Evolutionary conservation across 495 filamentous ascomycete species (phyloP), one percentile per base, ranked within the genome.

Genomic region (Neurospora sp.): DNA sequence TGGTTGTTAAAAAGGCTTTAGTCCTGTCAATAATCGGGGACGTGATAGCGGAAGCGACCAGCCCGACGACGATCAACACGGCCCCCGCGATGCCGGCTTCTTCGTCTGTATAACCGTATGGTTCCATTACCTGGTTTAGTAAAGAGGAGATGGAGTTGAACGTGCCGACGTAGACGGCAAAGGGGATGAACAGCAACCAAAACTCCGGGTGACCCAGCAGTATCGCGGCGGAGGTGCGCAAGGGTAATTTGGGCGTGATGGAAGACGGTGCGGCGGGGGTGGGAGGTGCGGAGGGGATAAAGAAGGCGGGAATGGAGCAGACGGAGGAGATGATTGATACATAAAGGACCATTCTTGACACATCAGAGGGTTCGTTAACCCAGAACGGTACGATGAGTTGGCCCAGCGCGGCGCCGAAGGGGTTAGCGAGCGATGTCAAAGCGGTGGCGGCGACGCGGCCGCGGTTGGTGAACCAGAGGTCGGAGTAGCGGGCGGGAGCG

Each of bases 111-210:
- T 90, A 97, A 75, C 86, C 89, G 83, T 97, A 92, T 0, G 96
- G 96, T 9, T 88, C 82, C 72, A 98, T 88, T 81, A 98, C 92
- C 79, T 97, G 94, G 85, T 94, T 96, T 1, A 98, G 85, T 5
- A 98, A 89, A 16, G 93, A 92, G 69, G 94, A 96, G 77, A 94
- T 82, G 80, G 90, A 90, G 86, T 97, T 98, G 88, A 99, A 99
- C 85, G 94, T 91, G 59, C 90, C 93, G 74, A 98, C 92, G 83
- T 95, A 97, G 79, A 94, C 80, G 69, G 88, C 82, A 83, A 95
- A 99, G 70, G 93, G 89, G 74, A 93, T 74, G 44, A 92, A 80
- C 78, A 96, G 83, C 72, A 94, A 85, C 86, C 89, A 94, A 84
- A 97, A 94, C 77, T 92, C 89, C 37, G 85, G 78, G 27, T 85